Percentiles rank a stretch among this genome's conserved stretches.
Conservation (phyloP, 306 rosid genomes). For the Vicia villosa region DNA sequence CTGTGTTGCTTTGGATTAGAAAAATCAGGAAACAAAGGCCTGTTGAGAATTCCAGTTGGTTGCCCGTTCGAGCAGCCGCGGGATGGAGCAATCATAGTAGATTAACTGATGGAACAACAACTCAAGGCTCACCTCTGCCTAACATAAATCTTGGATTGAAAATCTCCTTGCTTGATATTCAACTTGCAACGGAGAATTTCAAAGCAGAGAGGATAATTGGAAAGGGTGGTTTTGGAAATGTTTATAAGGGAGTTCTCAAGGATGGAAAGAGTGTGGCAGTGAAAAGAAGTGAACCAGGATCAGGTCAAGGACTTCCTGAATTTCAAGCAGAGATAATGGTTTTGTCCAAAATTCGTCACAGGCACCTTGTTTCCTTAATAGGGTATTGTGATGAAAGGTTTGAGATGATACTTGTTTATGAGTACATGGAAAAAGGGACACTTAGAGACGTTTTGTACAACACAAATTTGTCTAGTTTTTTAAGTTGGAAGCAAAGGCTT, state of each 20-base stretch:
- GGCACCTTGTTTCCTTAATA: constrained; percentile 55
- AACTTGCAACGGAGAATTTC: constrained; percentile 46
- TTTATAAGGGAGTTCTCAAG: constrained; percentile 50
- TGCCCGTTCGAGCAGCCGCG: constrained; percentile 14
- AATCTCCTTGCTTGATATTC: constrained; percentile 44
- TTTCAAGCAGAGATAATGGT: constrained; percentile 61
- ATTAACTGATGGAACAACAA: constrained; percentile 32
- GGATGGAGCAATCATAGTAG: constrained; percentile 44
- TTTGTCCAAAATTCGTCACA: constrained; percentile 58
- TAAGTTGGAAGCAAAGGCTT: constrained; percentile 57
- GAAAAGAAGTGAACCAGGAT: constrained; percentile 54
- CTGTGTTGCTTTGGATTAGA: constrained; percentile 11
- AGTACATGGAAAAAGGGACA: constrained; percentile 57
- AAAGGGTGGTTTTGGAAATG: constrained; percentile 61
- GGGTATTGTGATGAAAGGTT: constrained; percentile 56
- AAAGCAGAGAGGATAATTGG: constrained; percentile 42
- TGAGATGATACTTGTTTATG: constrained; percentile 63
- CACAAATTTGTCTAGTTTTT: constrained; percentile 21
- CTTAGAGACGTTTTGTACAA: constrained; percentile 51
- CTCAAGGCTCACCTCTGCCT: constrained; percentile 33
- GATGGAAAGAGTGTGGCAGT: constrained; percentile 50
- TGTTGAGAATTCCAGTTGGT: constrained; percentile 22
- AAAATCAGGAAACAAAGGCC: constrained; percentile 36
- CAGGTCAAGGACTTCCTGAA: constrained; percentile 37
- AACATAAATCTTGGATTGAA: constrained; percentile 47